Percentiles rank a stretch among this genome's conserved stretches.
These are phyloP conservation scores for Penicillium psychrosexuale DNA, from an alignment of 2,329 filamentous ascomycete species.

Conservation along the genomic window DNA sequence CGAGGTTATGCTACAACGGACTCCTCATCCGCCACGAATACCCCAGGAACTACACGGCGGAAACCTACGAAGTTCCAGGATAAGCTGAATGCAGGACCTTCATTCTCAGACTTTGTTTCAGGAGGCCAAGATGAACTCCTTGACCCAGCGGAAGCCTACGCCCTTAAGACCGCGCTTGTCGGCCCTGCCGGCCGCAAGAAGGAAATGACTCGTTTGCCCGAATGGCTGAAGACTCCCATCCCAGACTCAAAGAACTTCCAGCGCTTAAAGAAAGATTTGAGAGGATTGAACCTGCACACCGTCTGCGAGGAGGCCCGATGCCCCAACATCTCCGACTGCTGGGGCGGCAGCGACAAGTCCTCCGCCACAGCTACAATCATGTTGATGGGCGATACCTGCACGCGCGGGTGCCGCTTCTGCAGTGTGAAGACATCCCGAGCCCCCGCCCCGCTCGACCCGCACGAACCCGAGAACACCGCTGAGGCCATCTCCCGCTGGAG, in stretches of 20 bases:
- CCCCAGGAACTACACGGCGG: conserved; percentile 47
- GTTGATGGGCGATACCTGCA: conserved; percentile 99
- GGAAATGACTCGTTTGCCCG: conserved; percentile 71
- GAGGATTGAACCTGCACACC: conserved; percentile 85
- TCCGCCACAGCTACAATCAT: conserved; percentile 97
- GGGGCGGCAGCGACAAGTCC: conserved; percentile 85
- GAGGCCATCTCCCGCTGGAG: conserved; percentile 93
- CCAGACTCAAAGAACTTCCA: conserved; percentile 84
- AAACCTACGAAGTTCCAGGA: conserved; percentile 60
- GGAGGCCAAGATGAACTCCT: conserved; percentile 44
- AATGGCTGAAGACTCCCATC: conserved; percentile 95
- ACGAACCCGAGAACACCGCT: conserved; percentile 95
- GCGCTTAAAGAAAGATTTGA: conserved; percentile 88
- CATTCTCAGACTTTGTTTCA: conserved; percentile 61
- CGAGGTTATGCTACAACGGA: conserved; percentile 43
- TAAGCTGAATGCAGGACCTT: conserved; percentile 62
- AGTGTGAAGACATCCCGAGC: conserved; percentile 83
- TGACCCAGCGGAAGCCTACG: conserved; percentile 53
- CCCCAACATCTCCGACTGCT: conserved; percentile 97
- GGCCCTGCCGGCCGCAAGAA: conserved; percentile 62
- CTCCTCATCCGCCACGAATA: conserved; percentile 34
- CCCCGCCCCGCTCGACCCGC: conserved; percentile 79
- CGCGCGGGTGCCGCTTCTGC: conserved; percentile 93
- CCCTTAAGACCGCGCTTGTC: conserved; percentile 60
- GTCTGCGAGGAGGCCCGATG: conserved; percentile 97